These are phyloP conservation scores for Sphenostylis stenocarpa DNA, from an alignment of 306 rosid species.

Conservation along the genomic window DNA sequence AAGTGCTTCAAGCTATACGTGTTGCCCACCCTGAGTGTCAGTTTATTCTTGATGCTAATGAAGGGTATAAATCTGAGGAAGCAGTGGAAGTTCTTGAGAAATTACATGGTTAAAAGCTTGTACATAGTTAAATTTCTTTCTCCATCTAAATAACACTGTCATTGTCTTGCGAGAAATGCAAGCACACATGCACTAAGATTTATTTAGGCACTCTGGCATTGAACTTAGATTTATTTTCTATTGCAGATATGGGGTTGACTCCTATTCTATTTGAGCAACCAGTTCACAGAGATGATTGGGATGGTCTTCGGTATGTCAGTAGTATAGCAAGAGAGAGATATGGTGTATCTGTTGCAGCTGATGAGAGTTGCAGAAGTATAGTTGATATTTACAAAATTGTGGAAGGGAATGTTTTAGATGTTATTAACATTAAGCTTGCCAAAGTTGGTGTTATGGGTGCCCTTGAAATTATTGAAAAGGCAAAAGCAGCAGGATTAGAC, in stretches of 20 bases:
- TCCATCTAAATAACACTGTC: slow-evolving; percentile 12
- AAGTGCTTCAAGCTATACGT: slow-evolving; percentile 84
- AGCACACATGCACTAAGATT: not conserved
- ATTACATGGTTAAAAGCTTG: slow-evolving; percentile 61
- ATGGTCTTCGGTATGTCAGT: slow-evolving; percentile 83
- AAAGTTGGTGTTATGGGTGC: slow-evolving; percentile 89
- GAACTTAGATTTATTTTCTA: slow-evolving; percentile 32
- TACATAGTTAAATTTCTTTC: not conserved
- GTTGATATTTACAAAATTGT: slow-evolving; percentile 70
- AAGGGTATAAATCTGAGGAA: slow-evolving; percentile 77
- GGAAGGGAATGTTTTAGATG: slow-evolving; percentile 68
- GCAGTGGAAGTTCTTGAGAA: slow-evolving; percentile 88
- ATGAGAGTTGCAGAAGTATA: slow-evolving; percentile 83
- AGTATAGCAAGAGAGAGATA: slow-evolving; percentile 62
- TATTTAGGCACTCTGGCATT: not conserved
- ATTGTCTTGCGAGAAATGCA: slow-evolving; percentile 8
- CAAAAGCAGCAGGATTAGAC: slow-evolving; percentile 56
- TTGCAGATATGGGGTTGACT: slow-evolving; percentile 76
- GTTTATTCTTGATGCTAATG: slow-evolving; percentile 94
- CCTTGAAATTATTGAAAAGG: slow-evolving; percentile 69
- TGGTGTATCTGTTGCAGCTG: slow-evolving; percentile 91
- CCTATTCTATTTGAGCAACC: slow-evolving; percentile 93
- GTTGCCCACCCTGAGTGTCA: slow-evolving; percentile 70
- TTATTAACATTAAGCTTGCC: slow-evolving; percentile 86
- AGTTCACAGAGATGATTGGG: slow-evolving; percentile 97